Evolutionary conservation across 805 yeast genomes (phyloP).

Genomic region (Candida nonsorbophila): DNA sequence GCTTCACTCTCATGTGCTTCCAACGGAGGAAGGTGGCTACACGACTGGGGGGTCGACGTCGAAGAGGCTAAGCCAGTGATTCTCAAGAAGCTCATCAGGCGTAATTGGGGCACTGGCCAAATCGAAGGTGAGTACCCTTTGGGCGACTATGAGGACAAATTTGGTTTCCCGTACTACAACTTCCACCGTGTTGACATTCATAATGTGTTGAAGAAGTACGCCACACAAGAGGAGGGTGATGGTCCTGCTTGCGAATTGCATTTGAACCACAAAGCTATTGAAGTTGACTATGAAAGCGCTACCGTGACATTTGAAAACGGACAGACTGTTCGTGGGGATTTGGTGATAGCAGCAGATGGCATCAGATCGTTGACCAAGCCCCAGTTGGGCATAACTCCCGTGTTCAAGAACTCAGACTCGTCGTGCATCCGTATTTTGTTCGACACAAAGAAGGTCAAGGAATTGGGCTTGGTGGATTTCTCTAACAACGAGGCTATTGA

Average conservation of each 20-base stretch:
- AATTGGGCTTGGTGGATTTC: slow-evolving; percentile 11
- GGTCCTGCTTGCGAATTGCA: slow-evolving; percentile 15
- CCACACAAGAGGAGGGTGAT: slow-evolving; percentile 12
- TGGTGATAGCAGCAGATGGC: slow-evolving; percentile 26
- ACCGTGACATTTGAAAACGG: slow-evolving; percentile 20
- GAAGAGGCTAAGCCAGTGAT: slow-evolving; percentile 17
- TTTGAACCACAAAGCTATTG: slow-evolving; percentile 10
- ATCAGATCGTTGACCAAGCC: slow-evolving; percentile 15
- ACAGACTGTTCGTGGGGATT: slow-evolving; percentile 12
- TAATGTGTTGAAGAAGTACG: slow-evolving; percentile 13
- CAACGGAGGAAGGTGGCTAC: slow-evolving; percentile 20
- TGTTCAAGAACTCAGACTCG: slow-evolving; percentile 10
- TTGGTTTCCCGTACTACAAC: slow-evolving; percentile 21
- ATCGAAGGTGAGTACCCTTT: slow-evolving; percentile 14
- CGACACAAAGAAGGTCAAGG: slow-evolving; percentile 10
- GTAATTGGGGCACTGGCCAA: slow-evolving; percentile 17
- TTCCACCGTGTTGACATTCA: slow-evolving; percentile 23
- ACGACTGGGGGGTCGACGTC: slow-evolving; percentile 19
- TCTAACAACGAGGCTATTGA: slow-evolving; percentile 14
- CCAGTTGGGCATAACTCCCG: slow-evolving; percentile 8
- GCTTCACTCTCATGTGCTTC: slow-evolving; percentile 24
- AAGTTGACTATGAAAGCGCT: slow-evolving; percentile 17
- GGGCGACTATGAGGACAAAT: slow-evolving; percentile 20
- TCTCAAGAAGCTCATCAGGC: slow-evolving; percentile 15
- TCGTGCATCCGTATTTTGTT: slow-evolving; percentile 11